Conservation (phyloP, 2,329 filamentous ascomycete species). For the Aspergillus oerlinghausenensis region DNA sequence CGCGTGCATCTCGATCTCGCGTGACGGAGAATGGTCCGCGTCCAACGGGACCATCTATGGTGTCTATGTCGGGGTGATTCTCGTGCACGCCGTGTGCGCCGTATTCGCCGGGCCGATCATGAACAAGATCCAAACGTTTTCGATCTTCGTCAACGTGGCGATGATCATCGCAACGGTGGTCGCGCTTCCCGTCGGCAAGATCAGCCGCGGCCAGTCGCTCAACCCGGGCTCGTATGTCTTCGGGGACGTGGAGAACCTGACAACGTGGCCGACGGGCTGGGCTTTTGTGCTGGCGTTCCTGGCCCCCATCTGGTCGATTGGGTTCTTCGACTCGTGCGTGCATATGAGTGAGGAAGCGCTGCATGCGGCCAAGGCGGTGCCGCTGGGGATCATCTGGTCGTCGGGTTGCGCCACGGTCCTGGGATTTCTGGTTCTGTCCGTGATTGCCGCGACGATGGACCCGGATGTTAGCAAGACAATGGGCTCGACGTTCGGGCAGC, state of each 20-base stretch:
- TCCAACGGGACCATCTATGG: constrained; percentile 55
- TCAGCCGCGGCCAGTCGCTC: constrained; percentile 21
- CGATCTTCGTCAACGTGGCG: constrained; percentile 52
- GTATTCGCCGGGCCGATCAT: constrained; percentile 53
- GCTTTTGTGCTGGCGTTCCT: constrained; percentile 59
- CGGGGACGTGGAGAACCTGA: constrained; percentile 52
- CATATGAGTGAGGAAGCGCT: constrained; percentile 59
- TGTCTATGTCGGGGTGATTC: constrained; percentile 52
- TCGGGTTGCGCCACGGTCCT: constrained; percentile 49
- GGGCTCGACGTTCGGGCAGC: constrained; percentile 52
- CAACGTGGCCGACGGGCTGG: constrained; percentile 55
- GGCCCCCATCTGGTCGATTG: constrained; percentile 57
- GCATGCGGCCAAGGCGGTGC: constrained; percentile 57
- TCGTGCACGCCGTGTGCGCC: constrained; percentile 52
- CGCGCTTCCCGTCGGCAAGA: constrained; percentile 51
- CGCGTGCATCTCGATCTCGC: constrained; percentile 54
- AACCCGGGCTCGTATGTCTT: constrained; percentile 51
- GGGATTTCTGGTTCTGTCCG: constrained; percentile 54
- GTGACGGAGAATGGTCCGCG: constrained; percentile 53
- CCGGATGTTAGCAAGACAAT: constrained; percentile 49
- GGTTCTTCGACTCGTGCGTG: constrained; percentile 53
- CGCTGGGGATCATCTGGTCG: constrained; percentile 56
- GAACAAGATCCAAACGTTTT: constrained; percentile 55
- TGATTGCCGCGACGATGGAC: constrained; percentile 55
- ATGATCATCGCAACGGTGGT: constrained; percentile 55